Evolutionary conservation across 331 rosid genomes (phyloP), one percentile per base, ranked within the genome.

Genomic region (Telfairia occidentalis): DNA sequence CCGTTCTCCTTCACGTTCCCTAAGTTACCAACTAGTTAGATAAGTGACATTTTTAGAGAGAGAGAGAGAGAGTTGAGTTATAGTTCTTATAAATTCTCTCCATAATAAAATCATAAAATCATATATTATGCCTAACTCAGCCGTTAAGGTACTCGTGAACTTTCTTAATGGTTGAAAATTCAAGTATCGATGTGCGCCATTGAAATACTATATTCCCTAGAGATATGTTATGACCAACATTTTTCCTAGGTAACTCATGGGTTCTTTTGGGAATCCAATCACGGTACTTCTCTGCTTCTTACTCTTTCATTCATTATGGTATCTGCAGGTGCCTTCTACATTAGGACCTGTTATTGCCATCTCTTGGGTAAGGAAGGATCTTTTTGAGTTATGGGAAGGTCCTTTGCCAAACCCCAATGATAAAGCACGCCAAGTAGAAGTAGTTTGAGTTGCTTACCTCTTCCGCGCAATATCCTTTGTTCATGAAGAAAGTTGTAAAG

Each of bases 361-460:
- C 34, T 90, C 97, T 49, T 92, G 97, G 97, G 73, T 87, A 32
- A 85, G 90, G 81, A 89, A 88, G 84, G 99, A 92, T 73, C 84
- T 95, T 38, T 76, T 73, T 35, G 99, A 95, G 83, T 79, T 95
- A 67, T 95, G 99, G 97, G 97, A 95, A 81, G 97, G 97, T 63
- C 83, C 81, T 53, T 52, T 79, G 73, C 90, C 83, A 28, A 87
- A n/a, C 83, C 24, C 75, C 74, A 85, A 76, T 5, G 97, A 90
- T 48, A 92, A 92, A 78, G 87, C 86, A 77, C 92, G 79, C 38
- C 89, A 88, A 81, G 77, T 87, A 73, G 96, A 92, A 84, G 87
- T 89, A 71, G 76, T 71, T 71, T 71, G 42, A 28, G 30, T 3
- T 11, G 11, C 30, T 65, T 50, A 1, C 29, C 50, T n/a, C 48